Evolutionary conservation across 1,139 yeast species (phyloP).

Genomic region (Wickerhamomyces sp.): DNA sequence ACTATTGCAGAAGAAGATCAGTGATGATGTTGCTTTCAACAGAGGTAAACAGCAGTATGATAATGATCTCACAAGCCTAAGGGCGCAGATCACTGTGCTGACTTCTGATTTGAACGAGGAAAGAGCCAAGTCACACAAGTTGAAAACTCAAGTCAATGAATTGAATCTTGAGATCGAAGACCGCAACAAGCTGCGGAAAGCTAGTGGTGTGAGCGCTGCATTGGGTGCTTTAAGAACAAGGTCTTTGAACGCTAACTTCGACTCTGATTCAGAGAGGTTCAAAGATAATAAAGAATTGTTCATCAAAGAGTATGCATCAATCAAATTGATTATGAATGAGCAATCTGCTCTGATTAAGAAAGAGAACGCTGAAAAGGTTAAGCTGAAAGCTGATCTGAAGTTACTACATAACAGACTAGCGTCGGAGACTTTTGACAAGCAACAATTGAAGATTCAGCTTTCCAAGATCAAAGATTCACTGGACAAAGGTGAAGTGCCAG

Average conservation of each 20-base stretch:
- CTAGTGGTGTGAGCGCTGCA: conserved; percentile 19
- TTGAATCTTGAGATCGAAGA: conserved; percentile 38
- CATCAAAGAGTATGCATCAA: conserved; percentile 41
- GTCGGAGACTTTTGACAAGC: conserved; percentile 47
- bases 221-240: conserved; percentile 21
- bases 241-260: conserved; percentile 16
- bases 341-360: conserved; percentile 44
- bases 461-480: conserved; percentile 30
- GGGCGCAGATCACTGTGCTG: conserved; percentile 21
- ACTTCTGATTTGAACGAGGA: conserved; percentile 21
- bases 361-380: conserved; percentile 48
- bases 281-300: conserved; percentile 24
- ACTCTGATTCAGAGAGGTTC: conserved; percentile 12
- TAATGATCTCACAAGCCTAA: conserved; percentile 28
- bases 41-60: conserved; percentile 35
- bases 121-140: conserved; percentile 12
- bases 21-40: conserved; percentile 36
- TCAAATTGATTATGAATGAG: conserved; percentile 50
- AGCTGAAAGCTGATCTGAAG: conserved; percentile 52
- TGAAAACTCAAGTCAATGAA: conserved; percentile 24
- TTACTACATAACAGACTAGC: conserved; percentile 52
- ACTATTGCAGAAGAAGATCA: conserved; percentile 31
- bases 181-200: conserved; percentile 23
- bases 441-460: conserved; percentile 37
- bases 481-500: conserved; percentile 22